Evolutionary conservation across 208 protist species (phyloP).

Genomic region (Phytomonas sp.): DNA sequence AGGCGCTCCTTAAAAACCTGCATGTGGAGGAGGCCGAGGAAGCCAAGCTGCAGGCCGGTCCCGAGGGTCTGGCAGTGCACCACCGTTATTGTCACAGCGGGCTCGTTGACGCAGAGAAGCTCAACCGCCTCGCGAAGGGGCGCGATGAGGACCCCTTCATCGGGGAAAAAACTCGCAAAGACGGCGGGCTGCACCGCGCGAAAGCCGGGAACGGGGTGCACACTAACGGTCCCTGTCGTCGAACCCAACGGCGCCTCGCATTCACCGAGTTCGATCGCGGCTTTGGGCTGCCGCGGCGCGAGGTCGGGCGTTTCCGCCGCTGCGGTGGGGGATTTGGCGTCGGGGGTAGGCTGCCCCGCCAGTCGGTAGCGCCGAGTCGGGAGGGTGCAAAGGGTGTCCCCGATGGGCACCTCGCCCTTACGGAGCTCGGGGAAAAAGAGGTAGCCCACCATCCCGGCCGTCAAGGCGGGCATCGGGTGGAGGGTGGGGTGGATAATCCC

Average conservation of each 20-base stretch:
- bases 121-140: slow-evolving; percentile 88
- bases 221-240: not conserved
- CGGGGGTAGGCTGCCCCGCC: not conserved
- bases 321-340: not conserved
- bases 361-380: slow-evolving; percentile 49
- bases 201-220: slow-evolving; percentile 55
- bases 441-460: slow-evolving; percentile 95
- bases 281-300: not conserved
- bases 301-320: not conserved
- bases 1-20: slow-evolving; percentile 95
- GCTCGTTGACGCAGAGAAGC: slow-evolving; percentile 92
- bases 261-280: not conserved
- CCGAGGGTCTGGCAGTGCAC: slow-evolving; percentile 85
- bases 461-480: slow-evolving; percentile 62
- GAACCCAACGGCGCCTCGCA: not conserved
- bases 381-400: slow-evolving; percentile 90
- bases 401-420: slow-evolving; percentile 87
- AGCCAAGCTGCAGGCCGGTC: slow-evolving; percentile 93
- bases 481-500: slow-evolving; percentile 93
- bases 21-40: slow-evolving; percentile 98
- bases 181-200: slow-evolving; percentile 87
- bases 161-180: slow-evolving; percentile 94
- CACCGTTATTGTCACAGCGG: slow-evolving; percentile 77
- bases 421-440: slow-evolving; percentile 77
- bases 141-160: slow-evolving; percentile 80